Conservation (phyloP, 1,284 basidiomycete species). For the Porogramme epimiltina region DNA sequence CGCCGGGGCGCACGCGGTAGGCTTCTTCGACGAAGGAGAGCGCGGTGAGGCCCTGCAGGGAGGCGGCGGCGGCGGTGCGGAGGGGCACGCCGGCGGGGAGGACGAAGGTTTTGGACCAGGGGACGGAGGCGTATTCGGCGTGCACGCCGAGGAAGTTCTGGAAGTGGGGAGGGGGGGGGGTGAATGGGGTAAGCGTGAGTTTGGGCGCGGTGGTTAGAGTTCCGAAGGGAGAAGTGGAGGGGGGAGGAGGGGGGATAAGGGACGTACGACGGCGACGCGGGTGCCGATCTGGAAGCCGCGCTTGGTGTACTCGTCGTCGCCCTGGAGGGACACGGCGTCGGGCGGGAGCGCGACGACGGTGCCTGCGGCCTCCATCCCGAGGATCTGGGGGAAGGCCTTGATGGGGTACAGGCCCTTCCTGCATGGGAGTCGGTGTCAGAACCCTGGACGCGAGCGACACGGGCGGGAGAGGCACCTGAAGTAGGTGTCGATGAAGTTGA, state of each 20-base stretch:
- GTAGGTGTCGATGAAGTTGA: conserved; percentile 91
- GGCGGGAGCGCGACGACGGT: conserved; percentile 54
- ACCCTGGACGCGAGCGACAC: background rate
- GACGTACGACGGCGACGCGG: conserved; percentile 44
- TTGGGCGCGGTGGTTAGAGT: too few species aligned
- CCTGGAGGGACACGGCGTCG: conserved; percentile 33
- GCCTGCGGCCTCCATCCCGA: conserved; percentile 65
- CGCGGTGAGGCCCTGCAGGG: conserved; percentile 83
- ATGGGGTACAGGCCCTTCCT: conserved; percentile 40
- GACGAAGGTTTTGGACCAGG: conserved; percentile 64
- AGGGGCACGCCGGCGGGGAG: conserved; percentile 65
- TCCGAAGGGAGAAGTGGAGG: background rate
- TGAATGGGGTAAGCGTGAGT: too few species aligned
- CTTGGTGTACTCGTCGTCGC: conserved; percentile 37
- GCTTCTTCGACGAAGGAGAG: conserved; percentile 82
- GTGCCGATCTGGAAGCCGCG: conserved; percentile 45
- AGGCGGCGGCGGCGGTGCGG: conserved; percentile 64
- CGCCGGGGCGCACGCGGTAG: conserved; percentile 78
- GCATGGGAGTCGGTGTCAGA: background rate
- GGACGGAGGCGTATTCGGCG: conserved; percentile 76
- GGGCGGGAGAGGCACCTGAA: conserved; percentile 43
- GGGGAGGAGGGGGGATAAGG: conserved; percentile 44
- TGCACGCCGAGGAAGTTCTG: conserved; percentile 48
- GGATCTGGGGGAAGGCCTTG: conserved; percentile 51
- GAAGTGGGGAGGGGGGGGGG: background rate